Conservation (phyloP, 1,284 basidiomycete species). For the Pascua sp. region DNA sequence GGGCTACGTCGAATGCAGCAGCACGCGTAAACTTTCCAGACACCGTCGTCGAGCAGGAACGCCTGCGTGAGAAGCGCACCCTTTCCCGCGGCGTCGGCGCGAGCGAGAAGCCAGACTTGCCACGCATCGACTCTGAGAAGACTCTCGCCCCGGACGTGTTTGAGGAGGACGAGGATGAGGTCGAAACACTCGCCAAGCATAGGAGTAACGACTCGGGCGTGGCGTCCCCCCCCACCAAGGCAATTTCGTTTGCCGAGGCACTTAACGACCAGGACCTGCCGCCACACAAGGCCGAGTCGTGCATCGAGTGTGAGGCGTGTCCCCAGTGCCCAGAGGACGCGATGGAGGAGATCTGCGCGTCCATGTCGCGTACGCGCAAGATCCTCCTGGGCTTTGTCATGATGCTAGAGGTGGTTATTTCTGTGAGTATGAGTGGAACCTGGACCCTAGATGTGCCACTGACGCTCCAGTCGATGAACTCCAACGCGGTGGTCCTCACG, state of each 20-base stretch:
- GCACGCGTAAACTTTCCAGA: conserved; percentile 1
- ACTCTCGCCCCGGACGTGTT: conserved; percentile 3
- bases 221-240: no score
- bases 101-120: conserved; percentile 3
- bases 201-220: neutral
- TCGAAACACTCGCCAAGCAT: neutral
- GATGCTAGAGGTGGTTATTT: conserved; percentile 26
- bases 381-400: conserved; percentile 21
- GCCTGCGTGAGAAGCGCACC: neutral
- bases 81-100: neutral
- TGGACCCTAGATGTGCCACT: neutral
- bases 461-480: conserved; percentile 8
- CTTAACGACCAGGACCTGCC: no score
- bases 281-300: no score
- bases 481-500: conserved; percentile 24
- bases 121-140: conserved; percentile 20
- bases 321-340: neutral
- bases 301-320: no score
- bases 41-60: conserved; percentile 5
- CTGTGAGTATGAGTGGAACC: conserved; percentile 20
- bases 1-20: neutral
- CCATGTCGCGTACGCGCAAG: conserved; percentile 7
- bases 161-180: neutral
- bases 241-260: no score
- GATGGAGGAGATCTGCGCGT: neutral